These are phyloP conservation scores for Emmonsia crescens DNA, from an alignment of 2,329 filamentous ascomycete species.

Conservation along the genomic window DNA sequence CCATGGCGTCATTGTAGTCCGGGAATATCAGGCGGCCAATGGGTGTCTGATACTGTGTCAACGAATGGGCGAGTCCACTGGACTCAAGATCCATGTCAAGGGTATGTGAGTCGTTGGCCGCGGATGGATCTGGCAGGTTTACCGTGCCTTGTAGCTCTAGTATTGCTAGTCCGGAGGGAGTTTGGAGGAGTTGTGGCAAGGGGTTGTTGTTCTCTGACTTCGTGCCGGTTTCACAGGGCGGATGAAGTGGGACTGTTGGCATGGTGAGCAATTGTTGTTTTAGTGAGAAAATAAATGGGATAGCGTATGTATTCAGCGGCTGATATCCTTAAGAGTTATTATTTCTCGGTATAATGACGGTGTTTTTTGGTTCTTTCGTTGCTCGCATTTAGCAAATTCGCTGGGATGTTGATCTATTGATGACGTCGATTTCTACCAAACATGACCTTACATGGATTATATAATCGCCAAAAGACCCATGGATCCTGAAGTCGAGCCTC, in stretches of 20 bases:
- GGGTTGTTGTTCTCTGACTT: slow-evolving; percentile 37
- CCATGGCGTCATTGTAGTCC: slow-evolving; percentile 49
- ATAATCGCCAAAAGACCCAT: too few species aligned
- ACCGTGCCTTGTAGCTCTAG: slow-evolving; percentile 88
- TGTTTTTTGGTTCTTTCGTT: not conserved
- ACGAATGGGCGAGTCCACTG: slow-evolving; percentile 8
- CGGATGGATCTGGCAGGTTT: slow-evolving; percentile 51
- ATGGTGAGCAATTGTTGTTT: slow-evolving; percentile 17
- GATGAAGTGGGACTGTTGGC: slow-evolving; percentile 34
- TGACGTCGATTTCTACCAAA: not conserved
- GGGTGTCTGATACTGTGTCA: slow-evolving; percentile 33
- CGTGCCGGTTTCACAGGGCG: slow-evolving; percentile 11
- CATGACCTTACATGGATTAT: too few species aligned
- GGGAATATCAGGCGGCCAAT: slow-evolving; percentile 72
- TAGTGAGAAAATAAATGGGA: not conserved
- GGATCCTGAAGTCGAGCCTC: too few species aligned
- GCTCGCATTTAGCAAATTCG: not conserved
- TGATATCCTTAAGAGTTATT: not conserved
- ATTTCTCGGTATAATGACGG: not conserved
- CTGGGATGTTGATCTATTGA: not conserved
- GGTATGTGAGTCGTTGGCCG: slow-evolving; percentile 19
- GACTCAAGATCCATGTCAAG: slow-evolving; percentile 13
- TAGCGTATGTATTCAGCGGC: not conserved
- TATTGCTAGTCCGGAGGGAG: slow-evolving; percentile 77
- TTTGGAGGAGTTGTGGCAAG: slow-evolving; percentile 74